Conservation (phyloP, 2,329 filamentous ascomycete genomes). For the Lasiodiplodia citricola region DNA sequence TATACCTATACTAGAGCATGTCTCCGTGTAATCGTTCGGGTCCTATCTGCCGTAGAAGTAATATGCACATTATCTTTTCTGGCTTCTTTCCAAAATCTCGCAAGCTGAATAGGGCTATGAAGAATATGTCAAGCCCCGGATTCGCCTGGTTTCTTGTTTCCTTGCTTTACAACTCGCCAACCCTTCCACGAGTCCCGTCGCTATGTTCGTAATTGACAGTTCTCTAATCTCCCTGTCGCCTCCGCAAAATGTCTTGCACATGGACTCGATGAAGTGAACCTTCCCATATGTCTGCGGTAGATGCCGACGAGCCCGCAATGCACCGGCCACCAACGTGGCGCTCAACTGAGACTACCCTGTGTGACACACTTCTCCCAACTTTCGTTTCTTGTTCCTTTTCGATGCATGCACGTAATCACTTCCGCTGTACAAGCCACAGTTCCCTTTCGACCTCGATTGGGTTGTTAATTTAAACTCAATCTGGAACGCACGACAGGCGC, state of each 20-base stretch:
- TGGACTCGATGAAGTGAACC: background rate
- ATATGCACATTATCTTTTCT: background rate
- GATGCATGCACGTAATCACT: background rate
- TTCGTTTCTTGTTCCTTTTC: background rate
- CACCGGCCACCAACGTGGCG: background rate
- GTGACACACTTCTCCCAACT: background rate
- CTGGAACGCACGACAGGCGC: slow-evolving; percentile 2
- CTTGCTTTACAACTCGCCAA: background rate
- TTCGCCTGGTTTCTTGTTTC: background rate
- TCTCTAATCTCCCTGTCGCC: background rate
- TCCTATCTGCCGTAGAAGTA: background rate
- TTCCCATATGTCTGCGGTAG: background rate
- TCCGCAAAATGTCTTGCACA: slow-evolving; percentile 8
- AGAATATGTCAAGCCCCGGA: background rate
- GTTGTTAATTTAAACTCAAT: background rate
- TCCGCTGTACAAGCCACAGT: background rate
- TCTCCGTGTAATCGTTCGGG: slow-evolving; percentile 1
- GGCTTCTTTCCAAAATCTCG: background rate
- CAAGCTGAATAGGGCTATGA: background rate
- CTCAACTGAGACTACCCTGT: background rate
- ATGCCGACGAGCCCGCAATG: background rate
- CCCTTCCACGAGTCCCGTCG: background rate
- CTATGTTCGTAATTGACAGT: background rate
- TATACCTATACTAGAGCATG: background rate
- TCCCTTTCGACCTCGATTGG: background rate